Percentiles rank a stretch among this genome's conserved stretches.
phyloP scores from a whole-genome alignment of 1,139 yeast species.

The Pichia sp. region DNA sequence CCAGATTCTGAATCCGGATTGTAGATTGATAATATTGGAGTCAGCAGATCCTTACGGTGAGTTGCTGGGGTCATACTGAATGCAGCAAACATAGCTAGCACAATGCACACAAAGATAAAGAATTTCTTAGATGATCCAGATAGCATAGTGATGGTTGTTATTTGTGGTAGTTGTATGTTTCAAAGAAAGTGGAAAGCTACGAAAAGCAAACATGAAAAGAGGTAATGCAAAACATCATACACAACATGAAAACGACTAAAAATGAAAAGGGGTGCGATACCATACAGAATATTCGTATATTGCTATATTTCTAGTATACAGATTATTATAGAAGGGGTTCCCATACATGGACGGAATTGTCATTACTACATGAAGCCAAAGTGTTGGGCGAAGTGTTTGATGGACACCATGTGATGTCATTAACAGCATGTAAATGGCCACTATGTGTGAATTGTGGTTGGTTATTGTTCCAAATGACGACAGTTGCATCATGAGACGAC shows the following conservation, averaged over 20 bases:
- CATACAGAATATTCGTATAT: too few species aligned
- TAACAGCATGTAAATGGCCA: slow-evolving; percentile 86
- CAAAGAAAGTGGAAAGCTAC: not conserved
- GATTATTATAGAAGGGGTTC: slow-evolving; percentile 39
- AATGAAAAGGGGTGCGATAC: too few species aligned
- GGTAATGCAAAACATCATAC: too few species aligned
- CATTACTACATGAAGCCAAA: slow-evolving; percentile 79
- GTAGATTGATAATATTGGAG: slow-evolving; percentile 8
- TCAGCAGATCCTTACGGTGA: slow-evolving; percentile 5
- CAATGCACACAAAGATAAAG: slow-evolving; percentile 8
- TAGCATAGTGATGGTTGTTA: slow-evolving; percentile 4
- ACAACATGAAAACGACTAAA: too few species aligned
- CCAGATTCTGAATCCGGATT: not conserved
- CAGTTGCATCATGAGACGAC: slow-evolving; percentile 65
- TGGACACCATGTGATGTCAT: slow-evolving; percentile 83
- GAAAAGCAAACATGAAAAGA: not conserved
- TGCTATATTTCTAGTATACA: too few species aligned
- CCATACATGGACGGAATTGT: slow-evolving; percentile 87
- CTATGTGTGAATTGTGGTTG: slow-evolving; percentile 65
- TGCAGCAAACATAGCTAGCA: slow-evolving; percentile 11
- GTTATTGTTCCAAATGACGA: slow-evolving; percentile 58
- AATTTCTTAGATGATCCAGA: slow-evolving; percentile 9
- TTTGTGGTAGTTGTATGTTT: not conserved
- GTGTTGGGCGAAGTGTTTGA: slow-evolving; percentile 75
- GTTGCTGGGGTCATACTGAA: slow-evolving; percentile 12